Evolutionary conservation across 2,329 filamentous ascomycete genomes (phyloP).

Genomic region (Trichophyton mentagrophytes): DNA sequence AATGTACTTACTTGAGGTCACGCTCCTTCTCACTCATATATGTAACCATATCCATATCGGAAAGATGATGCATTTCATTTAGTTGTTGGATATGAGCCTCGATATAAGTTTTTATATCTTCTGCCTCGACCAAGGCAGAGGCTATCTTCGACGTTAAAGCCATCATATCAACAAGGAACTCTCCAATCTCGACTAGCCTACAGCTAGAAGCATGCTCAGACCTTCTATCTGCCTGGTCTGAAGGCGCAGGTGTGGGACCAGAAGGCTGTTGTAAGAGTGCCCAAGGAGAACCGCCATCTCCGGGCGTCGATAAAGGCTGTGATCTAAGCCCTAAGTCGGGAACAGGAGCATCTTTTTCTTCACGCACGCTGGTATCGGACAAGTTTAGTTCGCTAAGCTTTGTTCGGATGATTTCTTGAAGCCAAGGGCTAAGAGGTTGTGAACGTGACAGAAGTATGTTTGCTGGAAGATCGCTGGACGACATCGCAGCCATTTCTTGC

Average conservation of each 20-base stretch:
- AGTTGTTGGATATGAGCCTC: not conserved
- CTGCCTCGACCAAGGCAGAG: not conserved
- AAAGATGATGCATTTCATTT: not conserved
- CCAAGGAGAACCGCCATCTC: not conserved
- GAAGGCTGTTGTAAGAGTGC: not conserved
- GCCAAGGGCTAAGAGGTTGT: not conserved
- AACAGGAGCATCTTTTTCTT: not conserved
- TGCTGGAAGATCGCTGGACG: not conserved
- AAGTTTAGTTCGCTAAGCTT: not conserved
- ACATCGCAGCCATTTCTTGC: not conserved
- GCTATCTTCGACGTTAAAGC: not conserved
- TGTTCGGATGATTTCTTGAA: not conserved
- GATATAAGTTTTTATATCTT: slow-evolving; percentile 3
- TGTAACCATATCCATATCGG: not conserved
- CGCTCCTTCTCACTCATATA: slow-evolving; percentile 1
- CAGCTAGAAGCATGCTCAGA: not conserved
- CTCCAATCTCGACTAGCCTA: not conserved
- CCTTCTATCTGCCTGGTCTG: not conserved
- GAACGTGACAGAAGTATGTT: not conserved
- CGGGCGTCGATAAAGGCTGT: not conserved
- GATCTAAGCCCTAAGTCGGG: not conserved
- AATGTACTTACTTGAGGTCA: not conserved
- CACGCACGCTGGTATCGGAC: not conserved
- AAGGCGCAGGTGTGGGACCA: not conserved
- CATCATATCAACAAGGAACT: not conserved